Base-by-base conservation (phyloP, 2,329 filamentous ascomycete species). In the Monosporascus sp. region DNA sequence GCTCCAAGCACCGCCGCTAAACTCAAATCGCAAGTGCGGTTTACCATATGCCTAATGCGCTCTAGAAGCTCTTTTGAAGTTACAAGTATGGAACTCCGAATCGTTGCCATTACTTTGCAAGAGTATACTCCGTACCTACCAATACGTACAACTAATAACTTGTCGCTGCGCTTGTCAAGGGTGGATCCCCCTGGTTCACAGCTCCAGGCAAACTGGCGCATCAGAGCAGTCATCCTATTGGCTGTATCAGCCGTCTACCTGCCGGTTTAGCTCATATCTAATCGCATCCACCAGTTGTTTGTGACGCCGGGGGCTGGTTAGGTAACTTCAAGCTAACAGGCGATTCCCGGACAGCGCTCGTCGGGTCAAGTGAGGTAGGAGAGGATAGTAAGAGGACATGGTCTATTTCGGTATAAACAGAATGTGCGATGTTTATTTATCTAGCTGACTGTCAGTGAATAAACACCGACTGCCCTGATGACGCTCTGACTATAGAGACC, bases 261-360 rank as follows among this genome's bases (percentile, higher is more conserved):
- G 56, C 61, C 64, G 61, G 62, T 64, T 63, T 61, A 62, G 61
- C 60, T 66, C 61, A 65, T 59, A 63, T 64, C 60, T 64, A 63
- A 63, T 67, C 62, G 61, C 61, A 62, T 62, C 57, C 60, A 57
- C 64, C 57, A 54, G 49, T 63, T 60, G 62, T 64, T 61, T 62
- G 59, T 61, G 63, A 59, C 61, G 55, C 61, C 54, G 57, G 50
- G 54, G 44, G 46, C 50, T 52, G 53, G 52, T 53, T 50, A 50
- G 48, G 48, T 47, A 56, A 50, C 55, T 61, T 52, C 54, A 62
- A 61, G 59, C 59, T 66, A 61, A 64, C 59, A 56, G 50, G 22
- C 51, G 40, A 6, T 38, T 52, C 34, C 48, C 54, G 53, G 53
- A 34, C 31, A 14, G 31, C 31, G 31, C 31, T 14, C 31, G 31